Evolutionary conservation across 768 basidiomycete species (phyloP).

Genomic region (Hemileccinum impolitum): DNA sequence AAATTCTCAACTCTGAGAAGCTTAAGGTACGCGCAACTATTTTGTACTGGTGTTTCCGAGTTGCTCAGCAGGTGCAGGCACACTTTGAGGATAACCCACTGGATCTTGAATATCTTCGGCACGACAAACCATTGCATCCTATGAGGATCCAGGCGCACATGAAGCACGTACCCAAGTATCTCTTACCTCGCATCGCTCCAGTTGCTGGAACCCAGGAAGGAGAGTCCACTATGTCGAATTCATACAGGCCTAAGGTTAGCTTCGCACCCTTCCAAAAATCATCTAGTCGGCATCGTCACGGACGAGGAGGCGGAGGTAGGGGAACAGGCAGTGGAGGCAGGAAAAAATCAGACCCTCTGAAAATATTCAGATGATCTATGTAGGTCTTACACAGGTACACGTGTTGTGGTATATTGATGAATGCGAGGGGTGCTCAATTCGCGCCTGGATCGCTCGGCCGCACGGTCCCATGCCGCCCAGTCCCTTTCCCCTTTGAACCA

Average conservation of each 20-base stretch:
- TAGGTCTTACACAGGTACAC: constrained; percentile 1
- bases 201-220: constrained; percentile 41
- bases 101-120: constrained; percentile 87
- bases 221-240: constrained; percentile 10
- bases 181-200: constrained; percentile 69
- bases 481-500: too few species aligned
- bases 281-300: constrained; percentile 40
- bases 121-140: constrained; percentile 93
- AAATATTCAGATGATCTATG: constrained; percentile 57
- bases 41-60: not conserved
- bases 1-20: constrained; percentile 94
- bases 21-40: constrained; percentile 65
- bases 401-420: not conserved
- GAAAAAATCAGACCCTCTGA: constrained; percentile 80
- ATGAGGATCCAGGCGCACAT: constrained; percentile 89
- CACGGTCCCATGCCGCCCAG: too few species aligned
- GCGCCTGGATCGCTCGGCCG: too few species aligned
- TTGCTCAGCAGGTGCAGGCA: constrained; percentile 49
- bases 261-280: constrained; percentile 76
- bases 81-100: constrained; percentile 97
- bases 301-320: constrained; percentile 49
- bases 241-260: constrained; percentile 33
- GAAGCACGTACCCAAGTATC: constrained; percentile 93
- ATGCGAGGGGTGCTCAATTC: not conserved
- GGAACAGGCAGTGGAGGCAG: constrained; percentile 39